Percentiles rank a stretch among this genome's conserved stretches.
Evolutionary conservation across 1,284 basidiomycete genomes (phyloP).

Genomic region (Mycosarcoma mackinlayi): DNA sequence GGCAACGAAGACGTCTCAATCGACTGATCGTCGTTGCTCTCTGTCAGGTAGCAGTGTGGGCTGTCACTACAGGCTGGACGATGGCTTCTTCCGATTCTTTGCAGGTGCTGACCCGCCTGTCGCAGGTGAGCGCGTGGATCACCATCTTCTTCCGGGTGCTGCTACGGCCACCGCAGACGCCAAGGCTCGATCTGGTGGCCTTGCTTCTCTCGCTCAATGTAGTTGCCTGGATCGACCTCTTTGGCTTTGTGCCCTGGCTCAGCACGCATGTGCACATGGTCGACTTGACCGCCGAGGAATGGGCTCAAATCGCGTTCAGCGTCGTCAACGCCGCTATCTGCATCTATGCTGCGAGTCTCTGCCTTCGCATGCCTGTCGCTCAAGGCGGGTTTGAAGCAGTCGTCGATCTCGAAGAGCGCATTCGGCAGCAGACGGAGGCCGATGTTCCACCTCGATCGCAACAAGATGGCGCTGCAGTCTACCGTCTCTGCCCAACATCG

Average conservation of each 20-base stretch:
- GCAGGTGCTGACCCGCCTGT: background rate
- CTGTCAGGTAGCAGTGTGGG: slow-evolving; percentile 18
- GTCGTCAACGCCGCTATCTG: slow-evolving; percentile 20
- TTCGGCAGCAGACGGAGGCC: slow-evolving; percentile 22
- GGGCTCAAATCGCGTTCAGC: background rate
- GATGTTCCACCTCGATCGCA: slow-evolving; percentile 1
- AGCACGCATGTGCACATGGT: background rate
- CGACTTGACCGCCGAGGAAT: background rate
- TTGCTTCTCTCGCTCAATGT: slow-evolving; percentile 20
- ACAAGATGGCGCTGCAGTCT: slow-evolving; percentile 27
- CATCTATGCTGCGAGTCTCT: slow-evolving; percentile 22
- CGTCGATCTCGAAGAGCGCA: slow-evolving; percentile 36
- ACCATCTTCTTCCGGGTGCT: slow-evolving; percentile 24
- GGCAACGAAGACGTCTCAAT: slow-evolving; percentile 25
- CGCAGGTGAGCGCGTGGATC: slow-evolving; percentile 17
- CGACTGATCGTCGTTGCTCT: slow-evolving; percentile 17
- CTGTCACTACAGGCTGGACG: background rate
- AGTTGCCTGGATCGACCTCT: slow-evolving; percentile 12
- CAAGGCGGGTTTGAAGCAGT: slow-evolving; percentile 50
- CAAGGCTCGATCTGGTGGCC: slow-evolving; percentile 15
- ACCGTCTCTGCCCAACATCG: slow-evolving; percentile 54
- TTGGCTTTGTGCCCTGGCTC: slow-evolving; percentile 20
- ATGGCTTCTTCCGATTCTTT: background rate
- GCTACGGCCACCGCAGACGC: slow-evolving; percentile 27
- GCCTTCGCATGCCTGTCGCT: slow-evolving; percentile 46